Conservation (phyloP, 192 early-diverging fungal species). For the Podila verticillata region DNA sequence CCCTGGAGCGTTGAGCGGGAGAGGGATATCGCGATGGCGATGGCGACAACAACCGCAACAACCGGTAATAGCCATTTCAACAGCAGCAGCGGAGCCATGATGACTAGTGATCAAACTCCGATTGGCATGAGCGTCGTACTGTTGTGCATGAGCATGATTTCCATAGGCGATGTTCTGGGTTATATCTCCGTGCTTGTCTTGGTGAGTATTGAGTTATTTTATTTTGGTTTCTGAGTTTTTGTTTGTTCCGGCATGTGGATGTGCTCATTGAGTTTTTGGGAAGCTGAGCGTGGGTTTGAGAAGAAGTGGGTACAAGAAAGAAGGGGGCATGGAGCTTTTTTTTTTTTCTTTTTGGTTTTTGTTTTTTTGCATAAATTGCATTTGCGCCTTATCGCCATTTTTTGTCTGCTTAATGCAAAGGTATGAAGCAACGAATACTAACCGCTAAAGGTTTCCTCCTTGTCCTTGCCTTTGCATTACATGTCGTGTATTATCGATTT, state of each 20-base stretch:
- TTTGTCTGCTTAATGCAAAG: too few relatives aligned
- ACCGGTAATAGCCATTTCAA: too few relatives aligned
- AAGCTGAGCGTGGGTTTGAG: too few relatives aligned
- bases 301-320: too few relatives aligned
- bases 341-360: not conserved
- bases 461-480: not conserved
- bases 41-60: not conserved
- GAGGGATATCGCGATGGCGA: not conserved
- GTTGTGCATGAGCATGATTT: conserved; percentile 27
- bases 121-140: conserved; percentile 16
- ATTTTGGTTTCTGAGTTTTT: not conserved
- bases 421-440: too few relatives aligned
- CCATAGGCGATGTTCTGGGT: conserved; percentile 35
- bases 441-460: not conserved
- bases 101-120: not conserved
- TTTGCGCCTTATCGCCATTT: too few relatives aligned
- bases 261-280: too few relatives aligned
- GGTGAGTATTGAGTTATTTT: conserved; percentile 8
- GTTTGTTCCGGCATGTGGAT: not conserved
- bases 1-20: conserved; percentile 11
- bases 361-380: not conserved
- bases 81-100: not conserved
- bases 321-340: not conserved
- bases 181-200: conserved; percentile 34
- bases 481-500: not conserved